Percentiles rank a stretch among this genome's conserved stretches.
phyloP scores from a whole-genome alignment of 495 filamentous ascomycete genomes.

The Copromyces sp. region DNA sequence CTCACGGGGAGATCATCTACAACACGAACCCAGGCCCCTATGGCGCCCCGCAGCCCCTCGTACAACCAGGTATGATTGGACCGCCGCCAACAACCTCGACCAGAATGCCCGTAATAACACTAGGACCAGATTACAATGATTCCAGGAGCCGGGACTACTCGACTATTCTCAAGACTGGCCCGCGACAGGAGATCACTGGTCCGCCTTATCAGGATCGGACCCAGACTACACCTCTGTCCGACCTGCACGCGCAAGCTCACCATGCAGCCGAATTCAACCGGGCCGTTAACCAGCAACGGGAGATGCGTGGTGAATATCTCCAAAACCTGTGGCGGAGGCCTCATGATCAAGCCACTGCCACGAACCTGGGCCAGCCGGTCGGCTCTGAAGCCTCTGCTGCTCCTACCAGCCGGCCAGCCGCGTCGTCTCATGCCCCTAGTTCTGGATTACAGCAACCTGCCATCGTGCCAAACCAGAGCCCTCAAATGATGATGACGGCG shows the following conservation, averaged over 20 bases:
- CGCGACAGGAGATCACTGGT: constrained; percentile 82
- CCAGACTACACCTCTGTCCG: constrained; percentile 65
- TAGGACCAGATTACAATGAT: constrained; percentile 66
- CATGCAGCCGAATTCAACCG: constrained; percentile 90
- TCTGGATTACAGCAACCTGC: constrained; percentile 30
- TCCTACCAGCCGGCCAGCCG: constrained; percentile 37
- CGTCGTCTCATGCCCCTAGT: constrained; percentile 38
- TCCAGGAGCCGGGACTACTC: constrained; percentile 71
- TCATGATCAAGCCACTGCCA: constrained; percentile 57
- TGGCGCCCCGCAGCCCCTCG: constrained; percentile 50
- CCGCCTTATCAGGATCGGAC: constrained; percentile 81
- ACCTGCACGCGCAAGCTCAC: constrained; percentile 78
- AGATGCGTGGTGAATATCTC: constrained; percentile 62
- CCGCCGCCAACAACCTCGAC: constrained; percentile 51
- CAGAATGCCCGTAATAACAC: constrained; percentile 77
- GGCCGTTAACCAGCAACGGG: constrained; percentile 60
- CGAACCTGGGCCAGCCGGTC: constrained; percentile 37
- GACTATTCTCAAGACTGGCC: constrained; percentile 59
- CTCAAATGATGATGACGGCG: constrained; percentile 48
- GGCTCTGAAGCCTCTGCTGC: constrained; percentile 29
- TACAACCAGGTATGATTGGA: constrained; percentile 61
- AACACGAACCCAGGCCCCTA: constrained; percentile 60
- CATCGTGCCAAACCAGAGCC: constrained; percentile 39
- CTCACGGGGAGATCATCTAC: constrained; percentile 73
- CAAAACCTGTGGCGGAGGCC: constrained; percentile 67